Conservation (phyloP, 2,329 filamentous ascomycete genomes). For the Verticillium nonalfalfae region DNA sequence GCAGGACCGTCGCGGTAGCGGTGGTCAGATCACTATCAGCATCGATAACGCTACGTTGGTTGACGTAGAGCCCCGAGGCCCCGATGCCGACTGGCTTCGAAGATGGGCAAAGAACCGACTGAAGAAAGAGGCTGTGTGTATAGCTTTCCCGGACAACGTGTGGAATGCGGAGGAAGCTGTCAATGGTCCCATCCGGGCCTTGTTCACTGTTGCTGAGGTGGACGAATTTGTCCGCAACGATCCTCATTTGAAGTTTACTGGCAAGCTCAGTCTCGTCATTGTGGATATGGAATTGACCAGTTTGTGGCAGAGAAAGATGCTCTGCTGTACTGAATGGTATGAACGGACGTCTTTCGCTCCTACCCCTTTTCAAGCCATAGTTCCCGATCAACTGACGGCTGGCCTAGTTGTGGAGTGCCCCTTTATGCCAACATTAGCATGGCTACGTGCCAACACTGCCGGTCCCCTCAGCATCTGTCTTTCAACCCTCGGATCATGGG, state of each 20-base stretch:
- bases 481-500: constrained; percentile 35
- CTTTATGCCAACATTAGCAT: constrained; percentile 42
- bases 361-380: neutral
- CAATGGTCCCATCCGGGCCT: constrained; percentile 21
- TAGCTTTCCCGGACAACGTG: constrained; percentile 34
- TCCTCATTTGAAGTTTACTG: constrained; percentile 25
- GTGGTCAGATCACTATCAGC: neutral
- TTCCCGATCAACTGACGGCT: neutral
- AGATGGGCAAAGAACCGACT: constrained; percentile 37
- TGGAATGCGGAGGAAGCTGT: constrained; percentile 28
- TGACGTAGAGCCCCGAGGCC: constrained; percentile 47
- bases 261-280: constrained; percentile 29
- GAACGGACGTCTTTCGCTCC: constrained; percentile 1
- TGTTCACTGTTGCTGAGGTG: constrained; percentile 35
- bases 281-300: constrained; percentile 21
- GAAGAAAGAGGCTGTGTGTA: constrained; percentile 42
- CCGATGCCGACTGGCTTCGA: constrained; percentile 47
- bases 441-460: constrained; percentile 31
- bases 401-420: constrained; percentile 41
- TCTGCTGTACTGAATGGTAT: constrained; percentile 35
- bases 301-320: constrained; percentile 21
- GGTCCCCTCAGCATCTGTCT: constrained; percentile 16
- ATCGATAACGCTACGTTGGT: constrained; percentile 38
- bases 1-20: neutral
- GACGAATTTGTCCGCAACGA: constrained; percentile 31